Percentiles rank a stretch among this genome's conserved stretches.
phyloP scores from a whole-genome alignment of 371 early-diverging fungal species.

The Mortierella polycephala region DNA sequence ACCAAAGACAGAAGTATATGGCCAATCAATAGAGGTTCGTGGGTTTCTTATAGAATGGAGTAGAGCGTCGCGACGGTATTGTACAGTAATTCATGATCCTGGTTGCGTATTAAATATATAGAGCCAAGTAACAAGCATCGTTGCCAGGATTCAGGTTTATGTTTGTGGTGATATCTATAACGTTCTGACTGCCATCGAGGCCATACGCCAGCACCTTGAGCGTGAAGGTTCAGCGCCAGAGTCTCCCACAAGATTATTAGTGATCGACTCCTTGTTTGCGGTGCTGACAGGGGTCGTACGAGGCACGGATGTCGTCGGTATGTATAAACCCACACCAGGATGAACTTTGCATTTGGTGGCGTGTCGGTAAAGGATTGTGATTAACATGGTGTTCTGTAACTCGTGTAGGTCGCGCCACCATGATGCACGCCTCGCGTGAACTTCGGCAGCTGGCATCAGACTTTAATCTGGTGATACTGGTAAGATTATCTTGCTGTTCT shows the following conservation, averaged over 20 bases:
- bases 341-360: too few relatives aligned
- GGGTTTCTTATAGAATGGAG: not conserved
- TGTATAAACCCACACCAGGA: not conserved
- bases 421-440: slow-evolving; percentile 44
- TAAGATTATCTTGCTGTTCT: slow-evolving; percentile 1
- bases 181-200: slow-evolving; percentile 14
- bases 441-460: slow-evolving; percentile 27
- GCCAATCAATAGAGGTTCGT: not conserved
- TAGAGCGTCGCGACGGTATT: too few relatives aligned
- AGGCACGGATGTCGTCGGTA: slow-evolving; percentile 25
- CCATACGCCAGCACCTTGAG: slow-evolving; percentile 1
- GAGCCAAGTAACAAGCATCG: slow-evolving; percentile 7
- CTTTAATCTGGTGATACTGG: slow-evolving; percentile 22
- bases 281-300: slow-evolving; percentile 25
- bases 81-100: too few relatives aligned
- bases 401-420: slow-evolving; percentile 38
- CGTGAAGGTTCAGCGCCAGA: not conserved
- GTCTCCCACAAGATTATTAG: slow-evolving; percentile 9
- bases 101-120: too few relatives aligned
- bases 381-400: not conserved
- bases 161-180: slow-evolving; percentile 34
- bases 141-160: slow-evolving; percentile 36
- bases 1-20: not conserved
- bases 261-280: slow-evolving; percentile 26
- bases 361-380: not conserved